A percentile compares a stretch with the other conserved stretches of the same genome.
These are phyloP conservation scores for Pyrenula massariospora DNA, from an alignment of 495 filamentous ascomycete species.

Conservation along the genomic window DNA sequence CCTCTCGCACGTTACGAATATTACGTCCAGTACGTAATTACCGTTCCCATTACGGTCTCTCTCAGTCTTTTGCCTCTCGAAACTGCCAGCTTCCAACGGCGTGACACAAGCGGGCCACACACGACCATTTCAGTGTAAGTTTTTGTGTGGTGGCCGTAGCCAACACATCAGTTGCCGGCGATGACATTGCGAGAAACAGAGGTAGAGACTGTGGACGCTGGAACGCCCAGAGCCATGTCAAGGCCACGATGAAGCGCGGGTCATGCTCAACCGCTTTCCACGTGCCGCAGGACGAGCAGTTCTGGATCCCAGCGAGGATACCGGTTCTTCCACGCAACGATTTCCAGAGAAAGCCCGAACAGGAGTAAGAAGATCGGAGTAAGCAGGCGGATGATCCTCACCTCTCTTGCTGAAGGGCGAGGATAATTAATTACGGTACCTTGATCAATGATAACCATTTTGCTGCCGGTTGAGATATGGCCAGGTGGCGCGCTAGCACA, in stretches of 20 bases:
- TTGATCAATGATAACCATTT: not conserved
- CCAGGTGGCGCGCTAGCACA: not conserved
- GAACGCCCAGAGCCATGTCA: not conserved
- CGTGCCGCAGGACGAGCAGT: not conserved
- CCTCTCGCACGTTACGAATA: no score
- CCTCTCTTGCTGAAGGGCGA: not conserved
- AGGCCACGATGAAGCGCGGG: not conserved
- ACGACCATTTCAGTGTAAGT: not conserved
- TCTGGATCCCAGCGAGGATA: no score
- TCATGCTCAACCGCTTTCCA: not conserved
- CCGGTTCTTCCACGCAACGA: no score
- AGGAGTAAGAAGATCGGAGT: not conserved
- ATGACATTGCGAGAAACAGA: not conserved
- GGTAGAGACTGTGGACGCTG: not conserved
- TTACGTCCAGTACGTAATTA: no score
- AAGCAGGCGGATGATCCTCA: not conserved
- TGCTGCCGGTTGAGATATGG: not conserved
- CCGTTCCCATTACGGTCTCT: not conserved
- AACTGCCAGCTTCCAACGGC: constrained; percentile 18
- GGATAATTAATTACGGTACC: not conserved
- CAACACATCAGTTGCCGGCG: not conserved
- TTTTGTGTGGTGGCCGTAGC: not conserved
- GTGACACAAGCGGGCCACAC: constrained; percentile 6
- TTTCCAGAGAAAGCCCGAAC: not conserved
- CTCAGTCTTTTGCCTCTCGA: not conserved